A percentile compares a stretch with the other conserved stretches of the same genome.
These are phyloP conservation scores for Hysterium pulicare DNA, from an alignment of 2,329 filamentous ascomycete genomes.

Conservation along the genomic window DNA sequence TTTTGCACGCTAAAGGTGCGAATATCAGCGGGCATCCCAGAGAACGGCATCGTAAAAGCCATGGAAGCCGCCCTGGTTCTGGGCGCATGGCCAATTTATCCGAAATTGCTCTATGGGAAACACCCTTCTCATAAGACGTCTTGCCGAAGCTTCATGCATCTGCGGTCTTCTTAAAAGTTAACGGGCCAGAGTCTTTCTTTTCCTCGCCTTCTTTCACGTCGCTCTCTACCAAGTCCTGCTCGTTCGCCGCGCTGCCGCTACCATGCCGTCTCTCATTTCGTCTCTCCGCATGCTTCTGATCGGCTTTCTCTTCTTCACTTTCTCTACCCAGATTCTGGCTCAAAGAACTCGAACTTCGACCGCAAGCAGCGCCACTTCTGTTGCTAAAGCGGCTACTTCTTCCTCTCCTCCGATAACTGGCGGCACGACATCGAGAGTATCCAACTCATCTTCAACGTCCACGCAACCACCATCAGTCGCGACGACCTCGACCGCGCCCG, in stretches of 20 bases:
- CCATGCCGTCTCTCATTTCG: constrained; percentile 31
- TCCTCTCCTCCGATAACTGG: constrained; percentile 24
- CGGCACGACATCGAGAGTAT: constrained; percentile 13
- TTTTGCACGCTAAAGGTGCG: constrained; percentile 15
- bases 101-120: constrained; percentile 30
- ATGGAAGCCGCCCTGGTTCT: constrained; percentile 17
- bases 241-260: constrained; percentile 17
- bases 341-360: constrained; percentile 18
- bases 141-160: too few species aligned
- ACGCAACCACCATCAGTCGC: constrained; percentile 19
- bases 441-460: constrained; percentile 17
- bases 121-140: constrained; percentile 15
- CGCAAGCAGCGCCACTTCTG: too few species aligned
- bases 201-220: constrained; percentile 13
- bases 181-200: constrained; percentile 12
- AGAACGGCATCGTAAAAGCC: constrained; percentile 15
- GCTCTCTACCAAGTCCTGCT: constrained; percentile 9
- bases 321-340: constrained; percentile 24
- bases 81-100: constrained; percentile 28
- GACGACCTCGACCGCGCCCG: constrained; percentile 43
- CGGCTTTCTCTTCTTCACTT: constrained; percentile 21
- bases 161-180: constrained; percentile 14
- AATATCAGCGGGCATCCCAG: too few species aligned
- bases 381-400: constrained; percentile 10
- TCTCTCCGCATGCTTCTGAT: constrained; percentile 31